These are phyloP conservation scores for Pneumocystis carinii DNA, from an alignment of 1,139 yeast species.

Conservation along the genomic window DNA sequence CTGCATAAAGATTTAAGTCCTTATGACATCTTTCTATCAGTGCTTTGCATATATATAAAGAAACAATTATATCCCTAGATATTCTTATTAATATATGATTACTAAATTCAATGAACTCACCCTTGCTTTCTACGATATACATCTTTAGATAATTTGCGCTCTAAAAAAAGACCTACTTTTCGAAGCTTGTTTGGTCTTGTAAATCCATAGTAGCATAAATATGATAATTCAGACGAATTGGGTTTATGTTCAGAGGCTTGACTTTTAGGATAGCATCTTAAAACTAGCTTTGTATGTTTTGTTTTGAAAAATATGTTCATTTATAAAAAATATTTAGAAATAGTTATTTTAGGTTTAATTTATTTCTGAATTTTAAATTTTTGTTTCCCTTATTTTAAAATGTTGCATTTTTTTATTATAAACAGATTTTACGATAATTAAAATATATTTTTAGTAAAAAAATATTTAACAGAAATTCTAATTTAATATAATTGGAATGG, in stretches of 20 bases:
- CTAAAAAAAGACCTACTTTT: conserved; percentile 62
- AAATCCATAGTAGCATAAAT: conserved; percentile 79
- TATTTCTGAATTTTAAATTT: not conserved
- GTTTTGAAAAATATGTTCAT: conserved; percentile 21
- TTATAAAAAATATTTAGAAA: not conserved
- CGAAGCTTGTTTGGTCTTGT: conserved; percentile 77
- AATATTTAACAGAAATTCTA: not conserved
- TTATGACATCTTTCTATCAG: conserved; percentile 65
- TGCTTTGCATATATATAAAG: conserved; percentile 53
- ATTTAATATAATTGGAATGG: not conserved
- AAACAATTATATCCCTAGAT: conserved; percentile 50
- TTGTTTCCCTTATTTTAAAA: not conserved
- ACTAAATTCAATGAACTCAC: conserved; percentile 1
- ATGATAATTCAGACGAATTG: conserved; percentile 78
- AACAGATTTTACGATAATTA: not conserved
- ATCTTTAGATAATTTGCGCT: conserved; percentile 50
- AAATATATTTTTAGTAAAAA: not conserved
- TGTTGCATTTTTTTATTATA: not conserved
- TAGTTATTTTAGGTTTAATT: not conserved
- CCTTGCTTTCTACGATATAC: conserved; percentile 51
- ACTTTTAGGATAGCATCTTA: conserved; percentile 89
- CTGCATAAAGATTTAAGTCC: conserved; percentile 71
- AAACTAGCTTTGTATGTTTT: conserved; percentile 76
- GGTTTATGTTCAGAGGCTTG: conserved; percentile 74
- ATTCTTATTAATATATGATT: not conserved